phyloP scores from a whole-genome alignment of 2,329 filamentous ascomycete genomes.

The Pseudogymnoascus sp. region DNA sequence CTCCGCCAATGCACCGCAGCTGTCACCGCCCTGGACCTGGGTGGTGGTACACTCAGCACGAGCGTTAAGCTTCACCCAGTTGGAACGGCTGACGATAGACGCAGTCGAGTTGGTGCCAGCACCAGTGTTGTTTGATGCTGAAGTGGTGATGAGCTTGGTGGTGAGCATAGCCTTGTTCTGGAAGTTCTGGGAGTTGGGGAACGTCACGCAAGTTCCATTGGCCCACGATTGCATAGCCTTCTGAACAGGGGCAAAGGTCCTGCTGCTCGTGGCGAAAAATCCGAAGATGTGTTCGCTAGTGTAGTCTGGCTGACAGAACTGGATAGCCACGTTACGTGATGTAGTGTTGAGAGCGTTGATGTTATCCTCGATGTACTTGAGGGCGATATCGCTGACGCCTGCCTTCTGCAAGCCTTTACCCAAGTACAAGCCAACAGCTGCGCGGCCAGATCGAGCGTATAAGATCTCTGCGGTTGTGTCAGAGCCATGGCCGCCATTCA shows the following conservation, averaged over 20 bases:
- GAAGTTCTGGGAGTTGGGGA: constrained; percentile 1
- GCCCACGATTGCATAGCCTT: constrained; percentile 10
- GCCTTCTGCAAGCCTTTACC: constrained; percentile 25
- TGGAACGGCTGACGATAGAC: neutral
- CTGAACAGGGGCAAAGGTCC: constrained; percentile 20
- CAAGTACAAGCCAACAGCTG: constrained; percentile 32
- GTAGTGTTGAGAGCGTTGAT: constrained; percentile 19
- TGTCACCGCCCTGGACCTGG: constrained; percentile 32
- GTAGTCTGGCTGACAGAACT: constrained; percentile 30
- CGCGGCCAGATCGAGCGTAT: constrained; percentile 27
- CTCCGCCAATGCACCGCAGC: constrained; percentile 32
- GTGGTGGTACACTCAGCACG: constrained; percentile 25
- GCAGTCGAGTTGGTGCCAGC: neutral
- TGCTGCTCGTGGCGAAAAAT: constrained; percentile 29
- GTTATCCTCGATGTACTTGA: constrained; percentile 16
- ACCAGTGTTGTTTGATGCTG: neutral
- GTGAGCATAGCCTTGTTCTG: neutral
- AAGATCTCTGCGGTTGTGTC: constrained; percentile 24
- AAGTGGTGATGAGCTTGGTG: neutral
- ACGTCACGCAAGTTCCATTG: neutral
- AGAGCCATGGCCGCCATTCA: constrained; percentile 22
- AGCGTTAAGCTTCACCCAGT: constrained; percentile 10
- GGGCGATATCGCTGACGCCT: constrained; percentile 10
- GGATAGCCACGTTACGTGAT: constrained; percentile 26
- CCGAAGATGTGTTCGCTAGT: constrained; percentile 31